phyloP scores from a whole-genome alignment of 768 basidiomycete species.

The Phaffia tasmanica region DNA sequence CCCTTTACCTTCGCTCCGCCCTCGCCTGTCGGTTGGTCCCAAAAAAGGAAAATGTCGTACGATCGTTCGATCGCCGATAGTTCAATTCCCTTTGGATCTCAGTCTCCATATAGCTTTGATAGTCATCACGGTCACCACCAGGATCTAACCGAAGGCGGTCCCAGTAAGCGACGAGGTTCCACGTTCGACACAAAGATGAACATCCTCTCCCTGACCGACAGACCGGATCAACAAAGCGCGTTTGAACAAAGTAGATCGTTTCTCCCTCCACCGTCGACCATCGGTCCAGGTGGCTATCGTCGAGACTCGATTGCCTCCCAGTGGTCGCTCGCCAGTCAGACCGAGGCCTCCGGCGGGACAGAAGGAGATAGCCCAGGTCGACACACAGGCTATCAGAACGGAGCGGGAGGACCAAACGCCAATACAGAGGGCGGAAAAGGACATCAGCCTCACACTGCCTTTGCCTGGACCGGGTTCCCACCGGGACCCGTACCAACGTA shows the following conservation, averaged over 20 bases:
- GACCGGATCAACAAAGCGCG: neutral
- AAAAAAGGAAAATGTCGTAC: conserved; percentile 9
- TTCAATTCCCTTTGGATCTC: conserved; percentile 11
- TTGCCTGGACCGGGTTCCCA: too few species aligned
- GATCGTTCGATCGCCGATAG: conserved; percentile 12
- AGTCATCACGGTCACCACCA: neutral
- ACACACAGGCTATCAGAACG: too few species aligned
- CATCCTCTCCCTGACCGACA: conserved; percentile 9
- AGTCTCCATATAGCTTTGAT: conserved; percentile 34
- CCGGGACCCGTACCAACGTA: too few species aligned
- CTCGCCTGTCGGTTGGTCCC: conserved; percentile 3
- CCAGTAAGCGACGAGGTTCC: conserved; percentile 63
- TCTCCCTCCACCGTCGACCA: conserved; percentile 2
- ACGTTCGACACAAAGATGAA: conserved; percentile 53
- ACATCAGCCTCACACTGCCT: too few species aligned
- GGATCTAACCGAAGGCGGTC: conserved; percentile 12
- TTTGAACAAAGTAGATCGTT: conserved; percentile 6
- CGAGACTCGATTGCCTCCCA: conserved; percentile 51
- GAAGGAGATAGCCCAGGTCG: too few species aligned
- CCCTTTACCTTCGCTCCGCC: neutral
- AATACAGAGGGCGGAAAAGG: too few species aligned
- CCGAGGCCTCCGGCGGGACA: conserved; percentile 39
- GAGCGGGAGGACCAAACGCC: too few species aligned
- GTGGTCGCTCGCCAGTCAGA: conserved; percentile 51
- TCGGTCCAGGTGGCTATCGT: neutral